Conservation (phyloP, 805 yeast species). For the Yarrowia divulgata region DNA sequence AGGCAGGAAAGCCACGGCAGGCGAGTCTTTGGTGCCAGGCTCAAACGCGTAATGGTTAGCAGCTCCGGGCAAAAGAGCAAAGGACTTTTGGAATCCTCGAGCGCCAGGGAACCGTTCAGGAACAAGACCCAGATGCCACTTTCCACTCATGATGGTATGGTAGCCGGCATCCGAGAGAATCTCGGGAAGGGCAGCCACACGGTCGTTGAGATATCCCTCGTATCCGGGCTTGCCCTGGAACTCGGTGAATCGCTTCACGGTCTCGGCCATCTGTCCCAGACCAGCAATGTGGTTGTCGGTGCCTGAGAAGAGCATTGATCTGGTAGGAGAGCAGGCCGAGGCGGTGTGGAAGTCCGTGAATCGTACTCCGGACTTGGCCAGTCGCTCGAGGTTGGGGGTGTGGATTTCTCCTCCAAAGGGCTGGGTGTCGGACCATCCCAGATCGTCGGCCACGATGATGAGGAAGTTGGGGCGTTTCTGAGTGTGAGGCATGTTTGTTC, state of each 20-base stretch:
- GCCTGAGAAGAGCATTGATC: conserved; percentile 66
- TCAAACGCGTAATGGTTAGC: conserved; percentile 62
- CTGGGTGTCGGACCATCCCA: conserved; percentile 63
- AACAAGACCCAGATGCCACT: conserved; percentile 64
- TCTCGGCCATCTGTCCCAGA: conserved; percentile 64
- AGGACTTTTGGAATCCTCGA: conserved; percentile 60
- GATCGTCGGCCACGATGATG: conserved; percentile 64
- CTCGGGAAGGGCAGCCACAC: conserved; percentile 62
- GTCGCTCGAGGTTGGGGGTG: conserved; percentile 59
- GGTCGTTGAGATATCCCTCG: conserved; percentile 60
- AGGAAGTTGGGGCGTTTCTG: conserved; percentile 52
- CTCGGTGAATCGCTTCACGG: conserved; percentile 51
- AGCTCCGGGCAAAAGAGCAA: conserved; percentile 62
- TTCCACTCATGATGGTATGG: conserved; percentile 61
- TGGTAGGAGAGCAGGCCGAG: conserved; percentile 68
- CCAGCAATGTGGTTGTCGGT: conserved; percentile 72
- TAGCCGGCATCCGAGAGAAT: conserved; percentile 58
- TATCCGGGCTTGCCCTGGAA: conserved; percentile 60
- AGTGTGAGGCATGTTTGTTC: neutral
- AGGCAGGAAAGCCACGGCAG: conserved; percentile 50
- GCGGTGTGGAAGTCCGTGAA: conserved; percentile 69
- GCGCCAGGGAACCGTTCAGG: conserved; percentile 58
- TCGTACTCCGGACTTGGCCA: conserved; percentile 57
- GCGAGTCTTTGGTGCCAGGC: conserved; percentile 47
- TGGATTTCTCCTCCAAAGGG: conserved; percentile 61